phyloP scores from a whole-genome alignment of 805 yeast genomes.

The Pichia scutulata region DNA sequence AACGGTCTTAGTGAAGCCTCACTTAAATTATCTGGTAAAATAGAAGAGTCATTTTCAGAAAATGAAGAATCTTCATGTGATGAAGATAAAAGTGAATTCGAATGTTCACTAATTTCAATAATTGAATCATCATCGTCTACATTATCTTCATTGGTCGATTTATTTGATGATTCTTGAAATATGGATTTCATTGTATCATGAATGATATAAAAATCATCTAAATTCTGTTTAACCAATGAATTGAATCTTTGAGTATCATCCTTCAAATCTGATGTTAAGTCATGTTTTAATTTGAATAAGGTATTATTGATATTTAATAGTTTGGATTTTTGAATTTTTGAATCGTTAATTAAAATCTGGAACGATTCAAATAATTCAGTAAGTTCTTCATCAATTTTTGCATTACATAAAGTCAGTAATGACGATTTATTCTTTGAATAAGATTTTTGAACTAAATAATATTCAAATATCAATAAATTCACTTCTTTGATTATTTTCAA shows the following conservation, averaged over 20 bases:
- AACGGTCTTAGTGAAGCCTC: background rate
- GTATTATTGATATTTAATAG: constrained; percentile 11
- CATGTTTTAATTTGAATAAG: constrained; percentile 15
- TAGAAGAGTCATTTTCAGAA: constrained; percentile 4
- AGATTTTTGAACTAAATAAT: constrained; percentile 19
- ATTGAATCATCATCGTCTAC: constrained; percentile 1
- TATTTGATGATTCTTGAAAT: background rate
- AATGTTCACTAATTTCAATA: constrained; percentile 8
- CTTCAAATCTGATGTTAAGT: constrained; percentile 18
- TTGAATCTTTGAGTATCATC: constrained; percentile 18
- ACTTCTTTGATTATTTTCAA: constrained; percentile 19
- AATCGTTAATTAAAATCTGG: constrained; percentile 2
- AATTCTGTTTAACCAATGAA: constrained; percentile 18
- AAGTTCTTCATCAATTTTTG: constrained; percentile 16
- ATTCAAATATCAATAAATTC: constrained; percentile 23
- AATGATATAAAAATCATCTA: constrained; percentile 23
- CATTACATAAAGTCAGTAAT: constrained; percentile 16
- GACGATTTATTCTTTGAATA: constrained; percentile 10
- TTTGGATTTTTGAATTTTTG: constrained; percentile 10
- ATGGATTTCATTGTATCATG: constrained; percentile 21
- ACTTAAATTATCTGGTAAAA: background rate
- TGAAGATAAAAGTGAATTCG: constrained; percentile 5
- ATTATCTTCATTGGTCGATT: background rate
- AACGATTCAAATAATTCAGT: constrained; percentile 12
- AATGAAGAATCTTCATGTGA: constrained; percentile 5